Base-by-base conservation (phyloP, 2,329 filamentous ascomycete species). In the Colletotrichum cereale region DNA sequence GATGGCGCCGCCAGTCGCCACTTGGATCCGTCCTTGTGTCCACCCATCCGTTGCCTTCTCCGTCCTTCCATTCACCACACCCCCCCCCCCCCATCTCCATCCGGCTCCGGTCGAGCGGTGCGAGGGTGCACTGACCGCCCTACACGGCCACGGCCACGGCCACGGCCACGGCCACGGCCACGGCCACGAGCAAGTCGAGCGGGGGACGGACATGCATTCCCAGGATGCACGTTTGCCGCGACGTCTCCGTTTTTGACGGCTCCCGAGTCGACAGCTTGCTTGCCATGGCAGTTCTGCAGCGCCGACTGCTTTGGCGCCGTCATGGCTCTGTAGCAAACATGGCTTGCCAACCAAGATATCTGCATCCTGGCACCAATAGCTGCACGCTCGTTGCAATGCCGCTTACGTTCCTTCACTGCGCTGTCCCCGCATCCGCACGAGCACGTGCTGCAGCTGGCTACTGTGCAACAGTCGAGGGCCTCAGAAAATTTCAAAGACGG, bases 401-500 rank as follows among this genome's bases (percentile, higher is more conserved):
- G 29, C 38, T 63, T 24, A 26, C 52, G 31, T 63, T 53, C 50
- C 44, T 68, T 47, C 16, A 34, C 31, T 68, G 52, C 44, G 53
- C 42, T 63, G 58, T 63, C 42, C 58, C 68, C 58, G 53, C 68
- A 53, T 63, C 52, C 50, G 38, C 16, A 24, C 24, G 29, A 67
- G 21, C 65, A 68, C 58, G 44, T 71, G 65, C 68, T 60, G 44
- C 42, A 44, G 40, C 44, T 71, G 58, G 65, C 52, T 71, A 65
- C 38, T 34, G 65, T 60, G 58, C 68, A n/a, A 68, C 65, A n/a
- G 38, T 60, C 40, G 68, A 68, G 24, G 68, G 68, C 68, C 68
- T 72, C 65, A 60, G 60, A 63, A 67, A 44, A n/a, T n/a, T n/a
- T n/a, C 1, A 44, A 21, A 24, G 58, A 21, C 24, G 52, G 47